Evolutionary conservation across 2,329 filamentous ascomycete genomes (phyloP).

Genomic region (Karstenula rhodostoma): DNA sequence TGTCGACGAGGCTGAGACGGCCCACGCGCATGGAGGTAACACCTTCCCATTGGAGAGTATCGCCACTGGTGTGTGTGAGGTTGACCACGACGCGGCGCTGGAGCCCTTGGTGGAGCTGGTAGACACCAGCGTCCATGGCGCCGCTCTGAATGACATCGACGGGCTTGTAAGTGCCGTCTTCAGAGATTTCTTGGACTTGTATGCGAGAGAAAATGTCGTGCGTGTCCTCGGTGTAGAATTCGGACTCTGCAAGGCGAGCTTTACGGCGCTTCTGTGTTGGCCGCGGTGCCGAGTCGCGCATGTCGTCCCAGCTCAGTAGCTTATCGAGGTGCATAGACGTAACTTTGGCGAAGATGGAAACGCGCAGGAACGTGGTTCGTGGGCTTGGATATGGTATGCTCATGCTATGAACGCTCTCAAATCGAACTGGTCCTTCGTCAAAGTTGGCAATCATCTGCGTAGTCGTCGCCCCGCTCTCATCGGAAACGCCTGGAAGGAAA

Average conservation of each 20-base stretch:
- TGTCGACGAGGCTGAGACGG: slow-evolving; percentile 82
- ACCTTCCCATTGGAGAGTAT: slow-evolving; percentile 87
- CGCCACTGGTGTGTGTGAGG: slow-evolving; percentile 89
- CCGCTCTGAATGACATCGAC: slow-evolving; percentile 90
- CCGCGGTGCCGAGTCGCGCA: slow-evolving; percentile 75
- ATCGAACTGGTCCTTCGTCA: slow-evolving; percentile 89
- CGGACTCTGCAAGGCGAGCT: slow-evolving; percentile 83
- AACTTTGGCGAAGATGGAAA: slow-evolving; percentile 90
- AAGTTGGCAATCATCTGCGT: slow-evolving; percentile 95
- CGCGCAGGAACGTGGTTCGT: slow-evolving; percentile 76
- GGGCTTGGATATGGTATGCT: slow-evolving; percentile 84
- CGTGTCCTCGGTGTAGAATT: slow-evolving; percentile 92
- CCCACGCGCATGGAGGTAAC: slow-evolving; percentile 80
- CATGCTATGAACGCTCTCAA: slow-evolving; percentile 99
- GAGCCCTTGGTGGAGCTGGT: slow-evolving; percentile 93
- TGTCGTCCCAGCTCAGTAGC: slow-evolving; percentile 97
- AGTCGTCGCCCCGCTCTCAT: slow-evolving; percentile 85
- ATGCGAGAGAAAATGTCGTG: slow-evolving; percentile 90
- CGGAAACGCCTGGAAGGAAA: slow-evolving; percentile 91
- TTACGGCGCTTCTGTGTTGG: slow-evolving; percentile 66
- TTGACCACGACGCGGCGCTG: slow-evolving; percentile 88
- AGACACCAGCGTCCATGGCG: slow-evolving; percentile 86
- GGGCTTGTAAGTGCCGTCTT: slow-evolving; percentile 88
- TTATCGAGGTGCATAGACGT: slow-evolving; percentile 96
- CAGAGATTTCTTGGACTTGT: slow-evolving; percentile 90